Evolutionary conservation across 169 alveolate genomes (phyloP), one percentile per base, ranked within the genome.

Genomic region (Plasmodium billcollinsi): DNA sequence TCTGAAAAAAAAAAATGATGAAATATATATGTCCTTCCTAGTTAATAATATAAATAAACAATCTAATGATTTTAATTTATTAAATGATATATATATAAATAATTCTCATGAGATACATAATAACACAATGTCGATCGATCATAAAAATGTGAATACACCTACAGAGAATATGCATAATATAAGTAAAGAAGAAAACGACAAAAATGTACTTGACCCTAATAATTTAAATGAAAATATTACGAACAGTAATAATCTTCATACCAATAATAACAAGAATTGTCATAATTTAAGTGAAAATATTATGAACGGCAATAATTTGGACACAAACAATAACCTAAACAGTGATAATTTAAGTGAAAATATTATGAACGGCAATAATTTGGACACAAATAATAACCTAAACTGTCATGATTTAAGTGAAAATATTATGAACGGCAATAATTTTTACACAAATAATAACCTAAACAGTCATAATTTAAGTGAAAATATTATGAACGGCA

Each of bases 11-110:
- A 80, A 56, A 43, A 49, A 15, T 14, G 83, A 80, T 49, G 75
- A 80, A 24, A 67, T 80, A 45, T 80, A 80, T 58, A 80, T 80
- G 83, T 67, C 70, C 0, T 21, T 69, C 20, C 50, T 80, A 56
- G 45, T 69, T 54, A 80, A 45, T 29, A 62, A 61, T 69, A 29
- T 80, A 67, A 80, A 69, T 67, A 80, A 21, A 11, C 90, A 80
- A 49, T 67, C 49, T 29, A 29, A 73, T 18, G 54, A 33, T 58
- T 18, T 73, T n/a, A 14, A 52, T 26, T 1, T n/a, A n/a, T 45
- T 3, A n/a, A 56, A 56, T 14, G 61, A 59, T 39, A 18, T 29
- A 20, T 4, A 20, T 29, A 65, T 4, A 24, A 54, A 54, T 15
- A 52, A n/a, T 52, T 52, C 21, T 56, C 26, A 66, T 15, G 21